Conservation (phyloP, 805 yeast species). For the Blastobotrys parvus region DNA sequence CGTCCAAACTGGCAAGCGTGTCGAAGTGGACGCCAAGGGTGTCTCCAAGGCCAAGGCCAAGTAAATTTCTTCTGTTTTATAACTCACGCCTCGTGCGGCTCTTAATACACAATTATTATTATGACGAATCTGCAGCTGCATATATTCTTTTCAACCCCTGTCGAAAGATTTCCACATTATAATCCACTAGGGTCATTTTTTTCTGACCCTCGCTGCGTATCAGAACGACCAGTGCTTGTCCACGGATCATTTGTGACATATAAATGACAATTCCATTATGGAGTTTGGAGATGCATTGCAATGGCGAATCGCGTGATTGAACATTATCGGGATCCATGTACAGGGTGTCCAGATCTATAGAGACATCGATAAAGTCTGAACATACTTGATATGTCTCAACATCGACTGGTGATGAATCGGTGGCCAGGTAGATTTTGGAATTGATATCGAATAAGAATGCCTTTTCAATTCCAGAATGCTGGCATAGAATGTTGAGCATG, state of each 20-base stretch:
- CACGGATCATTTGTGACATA: constrained; percentile 85
- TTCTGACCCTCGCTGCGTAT: constrained; percentile 56
- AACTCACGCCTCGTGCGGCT: neutral
- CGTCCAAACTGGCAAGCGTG: constrained; percentile 25
- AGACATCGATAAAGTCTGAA: constrained; percentile 92
- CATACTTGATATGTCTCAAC: constrained; percentile 93
- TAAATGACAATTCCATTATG: constrained; percentile 80
- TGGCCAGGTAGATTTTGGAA: constrained; percentile 89
- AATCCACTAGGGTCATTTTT: constrained; percentile 67
- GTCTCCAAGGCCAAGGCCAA: constrained; percentile 22
- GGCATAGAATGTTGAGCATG: constrained; percentile 78
- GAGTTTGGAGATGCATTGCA: constrained; percentile 64
- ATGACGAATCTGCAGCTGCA: neutral
- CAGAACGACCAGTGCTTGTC: constrained; percentile 82
- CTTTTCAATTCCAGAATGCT: constrained; percentile 85
- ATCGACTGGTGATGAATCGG: constrained; percentile 93
- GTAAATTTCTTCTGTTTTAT: constrained; percentile 4
- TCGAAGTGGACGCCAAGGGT: constrained; percentile 30
- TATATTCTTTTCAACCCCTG: constrained; percentile 48
- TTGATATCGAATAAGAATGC: constrained; percentile 87
- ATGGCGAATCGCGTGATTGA: constrained; percentile 5
- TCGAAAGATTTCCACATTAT: constrained; percentile 76
- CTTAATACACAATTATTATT: neutral
- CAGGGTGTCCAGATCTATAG: constrained; percentile 65
- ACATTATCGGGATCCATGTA: constrained; percentile 18